These are phyloP conservation scores for Phytophthora citrophthora DNA, from an alignment of 352 stramenopile species.

Conservation along the genomic window DNA sequence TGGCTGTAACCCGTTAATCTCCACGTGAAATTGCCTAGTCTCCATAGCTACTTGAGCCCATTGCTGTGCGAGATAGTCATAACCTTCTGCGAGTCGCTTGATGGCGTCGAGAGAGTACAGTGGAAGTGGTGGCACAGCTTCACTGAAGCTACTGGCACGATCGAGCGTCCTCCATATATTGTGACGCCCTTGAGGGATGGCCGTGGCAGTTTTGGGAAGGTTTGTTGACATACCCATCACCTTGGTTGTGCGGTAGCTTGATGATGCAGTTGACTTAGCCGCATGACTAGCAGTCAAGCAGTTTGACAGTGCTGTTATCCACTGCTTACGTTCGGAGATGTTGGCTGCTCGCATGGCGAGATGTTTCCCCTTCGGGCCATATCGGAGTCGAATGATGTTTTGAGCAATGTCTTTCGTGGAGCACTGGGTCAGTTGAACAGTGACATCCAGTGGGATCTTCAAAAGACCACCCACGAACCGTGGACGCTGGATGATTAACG, in stretches of 20 bases:
- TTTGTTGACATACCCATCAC: background rate
- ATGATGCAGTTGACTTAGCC: background rate
- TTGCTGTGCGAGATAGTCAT: conserved; percentile 10
- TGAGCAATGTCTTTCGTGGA: conserved; percentile 3
- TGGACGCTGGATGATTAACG: conserved; percentile 13
- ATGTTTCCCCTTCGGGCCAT: conserved; percentile 6
- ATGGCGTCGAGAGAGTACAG: conserved; percentile 3
- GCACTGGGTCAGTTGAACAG: conserved; percentile 3
- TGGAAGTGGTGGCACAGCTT: background rate
- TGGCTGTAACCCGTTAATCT: conserved; percentile 8
- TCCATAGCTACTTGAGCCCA: conserved; percentile 21
- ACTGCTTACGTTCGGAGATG: conserved; percentile 3
- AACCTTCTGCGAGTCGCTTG: conserved; percentile 17
- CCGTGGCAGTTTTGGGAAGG: background rate
- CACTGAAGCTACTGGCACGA: background rate
- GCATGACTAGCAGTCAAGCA: background rate
- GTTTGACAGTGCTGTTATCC: background rate
- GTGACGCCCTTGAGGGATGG: background rate
- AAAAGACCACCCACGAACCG: conserved; percentile 5
- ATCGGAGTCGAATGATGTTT: conserved; percentile 15
- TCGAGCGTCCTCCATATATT: background rate
- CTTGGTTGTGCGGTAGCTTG: background rate
- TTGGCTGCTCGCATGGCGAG: conserved; percentile 9
- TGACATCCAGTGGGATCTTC: background rate
- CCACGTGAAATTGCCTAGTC: conserved; percentile 9